Base-by-base conservation (phyloP, 768 basidiomycete genomes). In the Mycena kentingensis region DNA sequence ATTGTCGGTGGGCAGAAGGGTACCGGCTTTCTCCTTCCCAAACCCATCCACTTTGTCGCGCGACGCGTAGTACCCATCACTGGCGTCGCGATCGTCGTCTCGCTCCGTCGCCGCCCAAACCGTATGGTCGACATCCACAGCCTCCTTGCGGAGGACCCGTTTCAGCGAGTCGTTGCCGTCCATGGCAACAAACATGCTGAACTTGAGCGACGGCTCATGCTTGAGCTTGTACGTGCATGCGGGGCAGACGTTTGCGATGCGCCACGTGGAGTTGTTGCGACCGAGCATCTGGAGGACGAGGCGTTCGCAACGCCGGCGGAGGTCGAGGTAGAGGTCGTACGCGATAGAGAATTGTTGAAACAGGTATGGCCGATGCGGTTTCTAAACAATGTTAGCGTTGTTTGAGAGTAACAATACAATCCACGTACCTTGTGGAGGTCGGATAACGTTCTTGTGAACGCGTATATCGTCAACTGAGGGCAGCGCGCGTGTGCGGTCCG, bases 131-230 rank as follows among this genome's bases (percentile, higher is more conserved):
- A 16, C 47, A 37, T 49, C 38, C 18, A 16, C 39, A 21, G 12
- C 15, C 5, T 6, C 25, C 19, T 37, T 28, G 3, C 47, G 35
- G 4, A 49, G 18, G 11, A 62, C 34, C 8, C 57, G 59, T 37
- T 63, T 59, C 18, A 59, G 31, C 1, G 66, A 67, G 29, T 65
- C 53, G 49, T 67, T 66, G 8, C 65, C 62, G 36, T 68, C 67
- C 42, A 66, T 57, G 22, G 55, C 51, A 18, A 60, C 26, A 22
- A 66, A 52, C 28, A 60, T 54, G 1, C 46, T 26, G 25, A 61
- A 63, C 1, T 35, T 34, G 6, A 68, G 51, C 3, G 41, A 21
- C 0, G 54, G 43, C 44, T 69, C 65, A 42, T 53, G 56, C 28
- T 61, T 45, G 10, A 66, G 60, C 49, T 62, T 48, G 45, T 65